Percentiles rank a stretch among this genome's conserved stretches.
phyloP scores from a whole-genome alignment of 371 early-diverging fungal species.

The Chytridiales sp. region DNA sequence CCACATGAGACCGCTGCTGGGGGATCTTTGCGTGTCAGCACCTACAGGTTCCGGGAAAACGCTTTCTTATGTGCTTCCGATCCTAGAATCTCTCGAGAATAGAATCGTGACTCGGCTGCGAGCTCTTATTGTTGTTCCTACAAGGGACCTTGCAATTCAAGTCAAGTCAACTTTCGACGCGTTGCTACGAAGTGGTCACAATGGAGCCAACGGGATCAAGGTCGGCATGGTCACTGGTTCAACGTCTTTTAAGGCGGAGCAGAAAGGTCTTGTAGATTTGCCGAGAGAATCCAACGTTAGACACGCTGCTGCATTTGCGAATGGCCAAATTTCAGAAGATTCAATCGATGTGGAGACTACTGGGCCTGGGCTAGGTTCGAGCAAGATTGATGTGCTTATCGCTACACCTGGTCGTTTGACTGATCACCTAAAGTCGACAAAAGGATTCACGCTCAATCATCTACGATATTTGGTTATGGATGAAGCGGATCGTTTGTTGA shows the following conservation, averaged over 20 bases:
- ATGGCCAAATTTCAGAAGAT: background rate
- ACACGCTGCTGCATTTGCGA: constrained; percentile 3
- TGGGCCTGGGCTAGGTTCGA: constrained; percentile 54
- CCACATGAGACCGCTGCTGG: constrained; percentile 37
- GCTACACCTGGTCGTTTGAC: constrained; percentile 95
- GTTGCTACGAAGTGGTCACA: too few relatives aligned
- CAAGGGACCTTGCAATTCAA: constrained; percentile 84
- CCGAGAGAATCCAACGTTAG: constrained; percentile 3
- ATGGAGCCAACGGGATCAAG: constrained; percentile 63
- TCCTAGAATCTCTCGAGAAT: constrained; percentile 63
- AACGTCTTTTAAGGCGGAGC: constrained; percentile 76
- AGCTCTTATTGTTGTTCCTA: constrained; percentile 87
- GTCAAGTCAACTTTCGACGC: constrained; percentile 81
- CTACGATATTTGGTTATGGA: constrained; percentile 85
- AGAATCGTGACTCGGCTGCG: constrained; percentile 74
- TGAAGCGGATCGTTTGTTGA: constrained; percentile 95
- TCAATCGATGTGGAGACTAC: constrained; percentile 26
- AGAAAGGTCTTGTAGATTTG: constrained; percentile 60
- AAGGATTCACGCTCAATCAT: constrained; percentile 87
- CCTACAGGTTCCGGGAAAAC: constrained; percentile 98
- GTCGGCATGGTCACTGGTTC: constrained; percentile 75
- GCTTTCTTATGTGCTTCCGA: constrained; percentile 93
- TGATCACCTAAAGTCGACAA: constrained; percentile 83
- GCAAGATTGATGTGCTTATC: constrained; percentile 86
- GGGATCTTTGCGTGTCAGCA: constrained; percentile 91